Percentiles rank a stretch among this genome's conserved stretches.
phyloP scores from a whole-genome alignment of 129 eudicot genomes.

The Ambrosia artemisiifolia region DNA sequence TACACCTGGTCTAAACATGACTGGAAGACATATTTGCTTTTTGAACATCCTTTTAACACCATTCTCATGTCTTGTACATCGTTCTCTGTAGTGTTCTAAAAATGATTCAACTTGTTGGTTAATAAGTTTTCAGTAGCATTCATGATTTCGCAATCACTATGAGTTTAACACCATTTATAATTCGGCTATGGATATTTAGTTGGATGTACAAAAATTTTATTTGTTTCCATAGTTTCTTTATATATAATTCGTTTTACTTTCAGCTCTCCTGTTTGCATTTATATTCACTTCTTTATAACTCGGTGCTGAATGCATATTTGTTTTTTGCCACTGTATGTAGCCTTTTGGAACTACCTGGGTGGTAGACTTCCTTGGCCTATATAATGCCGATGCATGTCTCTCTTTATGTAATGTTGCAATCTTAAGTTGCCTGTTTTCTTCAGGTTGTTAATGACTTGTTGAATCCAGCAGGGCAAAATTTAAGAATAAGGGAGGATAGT shows the following conservation, averaged over 20 bases:
- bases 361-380: background rate
- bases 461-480: conserved; percentile 94
- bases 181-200: background rate
- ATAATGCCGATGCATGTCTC: conserved; percentile 9
- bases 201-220: background rate
- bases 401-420: conserved; percentile 1
- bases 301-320: background rate
- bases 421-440: conserved; percentile 16
- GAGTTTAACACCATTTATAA: conserved; percentile 4
- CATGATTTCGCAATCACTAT: background rate
- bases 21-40: background rate
- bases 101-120: background rate
- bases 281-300: background rate
- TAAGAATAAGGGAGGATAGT: conserved; percentile 85
- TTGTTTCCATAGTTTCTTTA: background rate
- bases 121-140: background rate
- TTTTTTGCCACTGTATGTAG: background rate
- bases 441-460: conserved; percentile 97
- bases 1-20: conserved; percentile 12
- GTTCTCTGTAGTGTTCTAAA: background rate
- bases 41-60: background rate
- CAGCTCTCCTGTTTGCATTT: background rate
- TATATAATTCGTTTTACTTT: background rate
- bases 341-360: background rate
- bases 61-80: background rate